These are phyloP conservation scores for Cairneyella variabilis DNA, from an alignment of 495 filamentous ascomycete genomes.

Conservation along the genomic window DNA sequence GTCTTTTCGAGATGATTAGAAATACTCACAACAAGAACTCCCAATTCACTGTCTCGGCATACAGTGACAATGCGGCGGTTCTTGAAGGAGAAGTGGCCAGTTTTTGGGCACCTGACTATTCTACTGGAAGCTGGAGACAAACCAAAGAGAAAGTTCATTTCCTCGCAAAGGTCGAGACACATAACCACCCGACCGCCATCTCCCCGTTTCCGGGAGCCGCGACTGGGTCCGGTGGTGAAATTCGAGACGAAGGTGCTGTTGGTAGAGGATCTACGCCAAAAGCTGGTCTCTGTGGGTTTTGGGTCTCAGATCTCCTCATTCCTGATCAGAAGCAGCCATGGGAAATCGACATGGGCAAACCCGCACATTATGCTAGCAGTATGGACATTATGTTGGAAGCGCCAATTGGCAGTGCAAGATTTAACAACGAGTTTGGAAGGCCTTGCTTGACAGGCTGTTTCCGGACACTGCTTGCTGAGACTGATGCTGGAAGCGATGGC, in stretches of 20 bases:
- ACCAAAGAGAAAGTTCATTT: slow-evolving; percentile 86
- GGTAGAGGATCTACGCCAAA: slow-evolving; percentile 91
- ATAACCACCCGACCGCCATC: slow-evolving; percentile 96
- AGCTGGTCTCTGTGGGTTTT: slow-evolving; percentile 88
- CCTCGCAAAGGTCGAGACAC: slow-evolving; percentile 93
- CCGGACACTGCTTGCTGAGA: slow-evolving; percentile 72
- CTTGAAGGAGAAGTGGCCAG: slow-evolving; percentile 69
- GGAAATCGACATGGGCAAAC: slow-evolving; percentile 88
- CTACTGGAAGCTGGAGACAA: slow-evolving; percentile 82
- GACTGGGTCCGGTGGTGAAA: slow-evolving; percentile 93
- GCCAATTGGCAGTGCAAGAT: slow-evolving; percentile 87
- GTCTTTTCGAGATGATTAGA: slow-evolving; percentile 90
- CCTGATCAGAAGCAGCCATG: slow-evolving; percentile 77
- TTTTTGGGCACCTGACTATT: slow-evolving; percentile 81
- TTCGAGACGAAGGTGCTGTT: slow-evolving; percentile 90
- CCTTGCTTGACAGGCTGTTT: slow-evolving; percentile 88
- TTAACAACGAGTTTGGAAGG: slow-evolving; percentile 98
- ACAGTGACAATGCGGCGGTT: slow-evolving; percentile 96
- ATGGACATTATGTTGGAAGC: slow-evolving; percentile 97
- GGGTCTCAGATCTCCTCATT: slow-evolving; percentile 88
- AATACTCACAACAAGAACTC: slow-evolving; percentile 84
- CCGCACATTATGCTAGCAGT: slow-evolving; percentile 85
- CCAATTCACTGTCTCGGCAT: slow-evolving; percentile 81
- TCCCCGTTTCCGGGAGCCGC: slow-evolving; percentile 85
- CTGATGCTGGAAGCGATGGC: slow-evolving; percentile 54